phyloP scores from a whole-genome alignment of 345 rosid species.

The Ceriops tagal region DNA sequence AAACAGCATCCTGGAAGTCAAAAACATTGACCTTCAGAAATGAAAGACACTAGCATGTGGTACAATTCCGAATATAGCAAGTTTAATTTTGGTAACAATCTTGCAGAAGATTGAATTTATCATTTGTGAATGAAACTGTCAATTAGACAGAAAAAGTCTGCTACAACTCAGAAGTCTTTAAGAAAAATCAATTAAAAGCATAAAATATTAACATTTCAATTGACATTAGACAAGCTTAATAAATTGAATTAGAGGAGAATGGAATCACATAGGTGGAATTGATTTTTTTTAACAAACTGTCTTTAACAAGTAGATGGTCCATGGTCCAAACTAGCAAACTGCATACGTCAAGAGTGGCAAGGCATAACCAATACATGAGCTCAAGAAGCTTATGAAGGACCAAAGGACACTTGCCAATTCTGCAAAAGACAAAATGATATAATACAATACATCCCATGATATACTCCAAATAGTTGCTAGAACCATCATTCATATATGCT shows the following conservation, averaged over 20 bases:
- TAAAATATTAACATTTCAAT: background rate
- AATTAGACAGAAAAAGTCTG: background rate
- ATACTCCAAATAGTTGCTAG: too few relatives aligned
- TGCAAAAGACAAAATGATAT: background rate
- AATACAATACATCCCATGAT: background rate
- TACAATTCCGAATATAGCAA: background rate
- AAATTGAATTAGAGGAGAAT: background rate
- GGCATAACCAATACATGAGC: background rate
- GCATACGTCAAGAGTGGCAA: background rate
- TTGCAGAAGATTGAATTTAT: background rate
- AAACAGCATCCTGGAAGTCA: constrained; percentile 74
- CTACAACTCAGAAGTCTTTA: background rate
- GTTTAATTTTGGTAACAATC: background rate
- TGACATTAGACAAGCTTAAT: background rate
- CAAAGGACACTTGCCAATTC: background rate
- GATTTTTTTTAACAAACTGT: background rate
- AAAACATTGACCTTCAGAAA: constrained; percentile 17
- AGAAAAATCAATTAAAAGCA: background rate
- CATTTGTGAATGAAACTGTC: background rate
- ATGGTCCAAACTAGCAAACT: background rate
- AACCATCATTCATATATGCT: background rate
- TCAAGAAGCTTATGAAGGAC: background rate
- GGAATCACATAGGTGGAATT: background rate
- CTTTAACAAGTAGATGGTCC: background rate
- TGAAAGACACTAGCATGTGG: background rate